Base-by-base conservation (phyloP, 2,329 filamentous ascomycete genomes). In the Paracoccidioides brasiliensis region DNA sequence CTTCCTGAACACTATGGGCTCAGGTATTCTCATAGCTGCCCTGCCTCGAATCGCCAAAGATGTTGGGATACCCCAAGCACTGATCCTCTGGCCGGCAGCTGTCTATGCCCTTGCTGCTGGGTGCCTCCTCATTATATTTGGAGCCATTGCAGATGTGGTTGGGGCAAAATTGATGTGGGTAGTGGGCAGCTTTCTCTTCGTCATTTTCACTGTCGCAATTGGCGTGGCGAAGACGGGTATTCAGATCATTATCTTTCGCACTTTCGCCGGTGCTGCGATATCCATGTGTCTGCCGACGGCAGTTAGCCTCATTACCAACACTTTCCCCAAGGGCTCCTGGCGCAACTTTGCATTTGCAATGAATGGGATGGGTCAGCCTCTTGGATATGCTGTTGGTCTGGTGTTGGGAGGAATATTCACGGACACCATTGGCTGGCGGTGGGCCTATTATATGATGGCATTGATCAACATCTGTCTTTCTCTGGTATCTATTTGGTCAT, bases 271-370 rank as follows among this genome's bases (percentile, higher is more conserved):
- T 14, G 59, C 76, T 33, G 71, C 71, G 0, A 66, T 73, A 2
- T 71, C 72, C 2, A 67, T 75, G 33, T 73, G 69, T 53, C 63
- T 77, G 12, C 73, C 76, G 0, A 69, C 70, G 0, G 70, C 73
- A 0, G 73, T 77, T 0, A 69, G 67, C 45, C 69, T 78, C 52
- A 73, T 78, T 53, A 73, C 74, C 0, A 67, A 63, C 22, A 74
- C 69, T 4, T 72, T 75, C 38, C 70, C 70, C 1, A 62, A 64
- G 45, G 75, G 73, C 22, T 69, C 69, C 55, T 63, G 66, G 40
- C 67, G 75, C 8, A 76, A 78, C 57, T 66, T 75, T 30, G 75
- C 71, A 0, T 77, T 77, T 60, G 71, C 74, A 0, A 67, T 69
- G 3, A 69, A 76, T 62, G 74, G 76, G 4, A 70, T 68, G 35